Evolutionary conservation across 169 alveolate species (phyloP), one percentile per base, ranked within the genome.

Genomic region (Cryptosporidium sp.): DNA sequence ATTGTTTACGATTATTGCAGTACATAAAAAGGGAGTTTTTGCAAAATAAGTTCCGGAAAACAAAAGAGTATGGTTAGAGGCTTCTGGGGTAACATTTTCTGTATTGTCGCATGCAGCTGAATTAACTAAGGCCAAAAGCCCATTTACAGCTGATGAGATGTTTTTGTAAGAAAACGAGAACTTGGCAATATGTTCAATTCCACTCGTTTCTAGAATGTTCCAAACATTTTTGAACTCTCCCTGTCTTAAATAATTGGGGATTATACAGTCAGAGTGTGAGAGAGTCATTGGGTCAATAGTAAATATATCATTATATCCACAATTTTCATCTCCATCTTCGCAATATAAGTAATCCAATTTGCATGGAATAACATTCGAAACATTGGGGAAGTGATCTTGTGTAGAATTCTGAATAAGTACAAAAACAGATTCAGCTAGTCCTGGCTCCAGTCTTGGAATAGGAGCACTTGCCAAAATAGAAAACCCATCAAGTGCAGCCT

Each of bases 201-300:
- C 91, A 7, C 16, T 48, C 16, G 86, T 70, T 9, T 84, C 86
- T 58, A 92, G 80, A 33, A 55, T 86, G 8, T 84, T 85, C 94
- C 94, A 92, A 31, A 87, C 12, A 52, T 86, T 86, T 73, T 61
- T 92, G 70, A 92, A 92, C 84, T 92, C 93, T 2, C 93, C 93
- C 52, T 73, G 61, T 84, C 94, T 62, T 39, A 92, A 70, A 10
- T 58, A 43, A 48, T 74, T 71, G 0, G 94, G 93, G 37, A 37
- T 39, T 21, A 92, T 86, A 65, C 91, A 92, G 69, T 92, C 94
- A 3, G 91, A 74, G 31, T 91, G 91, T 33, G 92, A 92, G 59
- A 92, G 50, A 29, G 75, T 71, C 10, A 92, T 5, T n/a, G 93
- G 92, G n/a, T 92, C 92, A 61, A 92, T 84, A 35, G 94, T 91